Evolutionary conservation across 148 eudicot species (phyloP).

Genomic region (Heliosperma pusillum): DNA sequence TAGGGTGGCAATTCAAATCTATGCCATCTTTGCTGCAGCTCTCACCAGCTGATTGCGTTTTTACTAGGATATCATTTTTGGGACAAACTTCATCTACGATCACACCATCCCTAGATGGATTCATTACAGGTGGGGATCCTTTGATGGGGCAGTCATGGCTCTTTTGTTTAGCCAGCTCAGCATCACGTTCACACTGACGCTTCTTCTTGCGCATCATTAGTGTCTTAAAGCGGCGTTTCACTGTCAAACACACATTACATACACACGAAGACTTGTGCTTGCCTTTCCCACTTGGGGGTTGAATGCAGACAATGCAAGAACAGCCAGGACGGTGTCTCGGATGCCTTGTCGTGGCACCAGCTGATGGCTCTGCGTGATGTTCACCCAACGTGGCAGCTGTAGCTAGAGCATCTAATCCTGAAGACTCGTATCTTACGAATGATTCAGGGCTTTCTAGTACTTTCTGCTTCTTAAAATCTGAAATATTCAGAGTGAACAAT

Average conservation of each 20-base stretch:
- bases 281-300: constrained; percentile 93
- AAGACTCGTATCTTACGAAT: constrained; percentile 50
- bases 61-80: constrained; percentile 28
- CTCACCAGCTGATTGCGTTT: constrained; percentile 24
- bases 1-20: constrained; percentile 75
- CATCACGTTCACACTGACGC: constrained; percentile 58
- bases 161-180: constrained; percentile 43
- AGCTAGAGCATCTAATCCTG: constrained; percentile 84
- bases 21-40: constrained; percentile 42
- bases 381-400: constrained; percentile 84
- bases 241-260: constrained; percentile 79
- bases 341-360: constrained; percentile 70
- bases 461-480: constrained; percentile 58
- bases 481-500: not conserved
- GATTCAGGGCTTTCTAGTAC: constrained; percentile 32
- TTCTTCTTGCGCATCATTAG: constrained; percentile 76
- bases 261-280: constrained; percentile 74
- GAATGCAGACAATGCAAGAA: constrained; percentile 89
- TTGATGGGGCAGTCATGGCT: constrained; percentile 21
- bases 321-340: constrained; percentile 96
- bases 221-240: constrained; percentile 76
- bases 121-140: constrained; percentile 26
- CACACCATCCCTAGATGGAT: constrained; percentile 22
- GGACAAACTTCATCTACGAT: constrained; percentile 24
- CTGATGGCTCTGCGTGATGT: constrained; percentile 46